These are phyloP conservation scores for Wickerhamomyces sp. DNA, from an alignment of 1,139 yeast species.

Conservation along the genomic window DNA sequence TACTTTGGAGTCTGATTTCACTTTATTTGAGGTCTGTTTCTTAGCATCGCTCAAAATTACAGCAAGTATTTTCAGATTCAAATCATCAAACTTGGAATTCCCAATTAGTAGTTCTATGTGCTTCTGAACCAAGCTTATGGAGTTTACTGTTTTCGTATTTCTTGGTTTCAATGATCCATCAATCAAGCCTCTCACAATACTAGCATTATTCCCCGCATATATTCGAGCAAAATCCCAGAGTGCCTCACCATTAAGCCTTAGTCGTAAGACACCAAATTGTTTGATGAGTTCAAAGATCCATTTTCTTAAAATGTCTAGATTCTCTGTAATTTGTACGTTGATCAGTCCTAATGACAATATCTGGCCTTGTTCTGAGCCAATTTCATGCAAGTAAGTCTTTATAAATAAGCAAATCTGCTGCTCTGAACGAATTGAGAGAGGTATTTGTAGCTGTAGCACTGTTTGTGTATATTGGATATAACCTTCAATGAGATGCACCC, in stretches of 20 bases:
- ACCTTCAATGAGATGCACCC: slow-evolving; percentile 67
- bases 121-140: slow-evolving; percentile 17
- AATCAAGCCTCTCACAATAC: slow-evolving; percentile 47
- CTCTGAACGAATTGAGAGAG: slow-evolving; percentile 46
- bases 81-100: slow-evolving; percentile 37
- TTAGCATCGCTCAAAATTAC: slow-evolving; percentile 23
- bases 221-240: slow-evolving; percentile 59
- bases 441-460: slow-evolving; percentile 24
- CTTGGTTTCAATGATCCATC: slow-evolving; percentile 38
- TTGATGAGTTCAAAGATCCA: slow-evolving; percentile 51
- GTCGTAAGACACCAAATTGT: slow-evolving; percentile 47
- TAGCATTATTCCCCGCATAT: slow-evolving; percentile 44
- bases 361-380: slow-evolving; percentile 53
- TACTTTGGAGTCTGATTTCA: not conserved
- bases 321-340: slow-evolving; percentile 59
- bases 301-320: slow-evolving; percentile 43
- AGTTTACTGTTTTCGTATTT: slow-evolving; percentile 14
- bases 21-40: not conserved
- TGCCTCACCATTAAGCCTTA: slow-evolving; percentile 53
- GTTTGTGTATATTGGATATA: slow-evolving; percentile 48
- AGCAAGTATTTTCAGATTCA: slow-evolving; percentile 39
- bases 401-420: slow-evolving; percentile 57
- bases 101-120: slow-evolving; percentile 40
- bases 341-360: slow-evolving; percentile 65
- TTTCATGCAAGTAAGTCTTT: slow-evolving; percentile 53